Base-by-base conservation (phyloP, 2,329 filamentous ascomycete genomes). In the Colletotrichum paranaense region DNA sequence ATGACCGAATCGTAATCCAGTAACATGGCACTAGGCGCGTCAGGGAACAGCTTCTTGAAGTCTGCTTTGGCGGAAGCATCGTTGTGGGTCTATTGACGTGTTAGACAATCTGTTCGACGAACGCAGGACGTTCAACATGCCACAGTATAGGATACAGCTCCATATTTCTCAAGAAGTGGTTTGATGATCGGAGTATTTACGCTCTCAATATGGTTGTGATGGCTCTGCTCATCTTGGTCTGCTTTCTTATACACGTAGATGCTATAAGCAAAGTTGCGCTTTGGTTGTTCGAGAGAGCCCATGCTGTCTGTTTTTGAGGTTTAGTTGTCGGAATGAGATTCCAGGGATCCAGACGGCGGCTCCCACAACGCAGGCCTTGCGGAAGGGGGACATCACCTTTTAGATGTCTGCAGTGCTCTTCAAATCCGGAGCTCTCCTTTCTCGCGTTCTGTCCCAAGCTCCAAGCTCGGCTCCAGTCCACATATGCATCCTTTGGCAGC, bases 221-320 rank as follows among this genome's bases (percentile, higher is more conserved):
- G 59, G 32, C 66, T 68, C 11, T 64, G 59, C n/a, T 68, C 59
- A 16, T 68, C 59, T 60, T 64, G 63, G 5, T 19, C 66, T 64
- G 59, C 32, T 28, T 68, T 68, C 6, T 19, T 68, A 11, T 57
- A 57, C 35, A 68, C 59, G 2, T 68, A 68, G 0, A 68, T 68
- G 59, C 26, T 64, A 49, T 68, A 68, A 1, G 66, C 28, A 32
- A 68, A 32, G 2, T 56, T 24, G 8, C 66, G 66, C 9, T 26
- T 55, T 0, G 58, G 1, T 7, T 64, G 58, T 4, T 56, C 30
- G 16, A 22, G n/a, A 12, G 58, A 56, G 14, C 46, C 49, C 66
- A 68, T 68, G 35, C 16, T 53, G 24, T 24, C 4, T 5, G n/a
- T 52, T 16, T 9, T 35, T 19, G 7, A 5, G 2, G 9, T 26